Evolutionary conservation across 805 yeast species (phyloP), one percentile per base, ranked within the genome.

Genomic region (Ogataea corticis): DNA sequence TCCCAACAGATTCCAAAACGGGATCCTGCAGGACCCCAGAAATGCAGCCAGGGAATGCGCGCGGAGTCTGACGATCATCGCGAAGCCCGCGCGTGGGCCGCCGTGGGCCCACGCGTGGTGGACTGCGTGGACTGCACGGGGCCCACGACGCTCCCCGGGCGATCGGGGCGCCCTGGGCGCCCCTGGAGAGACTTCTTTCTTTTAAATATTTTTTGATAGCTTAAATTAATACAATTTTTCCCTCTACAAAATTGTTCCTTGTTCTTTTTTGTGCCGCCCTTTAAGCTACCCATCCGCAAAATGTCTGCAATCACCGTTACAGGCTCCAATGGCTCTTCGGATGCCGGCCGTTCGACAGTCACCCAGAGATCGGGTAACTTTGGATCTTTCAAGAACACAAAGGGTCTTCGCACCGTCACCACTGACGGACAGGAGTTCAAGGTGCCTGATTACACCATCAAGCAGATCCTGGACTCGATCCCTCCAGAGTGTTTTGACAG

Each of bases 401-500:
- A 57, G 31, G 66, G 67, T 35, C 59, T 74, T 42, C 68, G 71
- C 36, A 80, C 85, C 17, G 62, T 74, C 41, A 84, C 81, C 59
- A 79, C 87, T 18, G 62, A 67, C 54, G 94, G 94, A 17, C 73
- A 82, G 50, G 79, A 72, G 50, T 87, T 84, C 64, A 76, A 75
- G 45, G 92, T 78, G 7, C 95, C 95, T 17, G 87, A 83, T 60
- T 85, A 67, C 69, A 68, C 89, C 52, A 85, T 87, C 65, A 85
- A 85, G 75, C 88, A 85, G 45, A 78, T 87, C 47, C 69, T 87
- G 49, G 71, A 72, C 41, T 85, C 82, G 33, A 87, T 87, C 58
- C 96, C 96, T 35, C 65, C 76, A 38, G 80, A 82, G 59, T 85
- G 92, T 64, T 87, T 83, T 69, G 79, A 85, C 61, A 76, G 94